Evolutionary conservation across 108 stramenopile genomes (phyloP).

Genomic region (Fragilariopsis cylindrus): DNA sequence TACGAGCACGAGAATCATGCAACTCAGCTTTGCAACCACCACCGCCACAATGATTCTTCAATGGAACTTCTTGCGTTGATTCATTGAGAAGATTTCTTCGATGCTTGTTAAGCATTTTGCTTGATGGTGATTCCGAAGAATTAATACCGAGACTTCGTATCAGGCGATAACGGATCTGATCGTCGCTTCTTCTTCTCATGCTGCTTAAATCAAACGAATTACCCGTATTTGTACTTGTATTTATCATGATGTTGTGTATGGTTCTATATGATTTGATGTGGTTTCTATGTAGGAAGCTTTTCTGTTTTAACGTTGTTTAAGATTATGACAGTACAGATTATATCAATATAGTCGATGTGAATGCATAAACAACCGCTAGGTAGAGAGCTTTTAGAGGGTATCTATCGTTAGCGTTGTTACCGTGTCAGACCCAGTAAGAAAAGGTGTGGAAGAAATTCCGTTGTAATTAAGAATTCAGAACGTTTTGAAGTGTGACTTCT

Average conservation of each 20-base stretch:
- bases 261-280: background rate
- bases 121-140: background rate
- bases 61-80: slow-evolving; percentile 5
- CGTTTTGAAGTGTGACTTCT: no score
- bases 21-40: background rate
- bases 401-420: no score
- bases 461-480: no score
- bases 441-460: no score
- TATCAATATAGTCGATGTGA: no score
- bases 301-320: no score
- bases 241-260: background rate
- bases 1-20: background rate
- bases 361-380: no score
- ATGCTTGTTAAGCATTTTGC: background rate
- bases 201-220: background rate
- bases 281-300: background rate
- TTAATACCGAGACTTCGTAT: slow-evolving; percentile 19
- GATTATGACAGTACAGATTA: no score
- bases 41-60: slow-evolving; percentile 12
- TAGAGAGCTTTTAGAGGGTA: no score
- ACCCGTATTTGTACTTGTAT: background rate
- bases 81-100: slow-evolving; percentile 11
- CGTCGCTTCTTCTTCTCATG: slow-evolving; percentile 11
- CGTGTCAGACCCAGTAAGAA: no score
- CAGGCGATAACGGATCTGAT: slow-evolving; percentile 20